phyloP scores from a whole-genome alignment of 495 filamentous ascomycete species.

The Neurospora sp. region DNA sequence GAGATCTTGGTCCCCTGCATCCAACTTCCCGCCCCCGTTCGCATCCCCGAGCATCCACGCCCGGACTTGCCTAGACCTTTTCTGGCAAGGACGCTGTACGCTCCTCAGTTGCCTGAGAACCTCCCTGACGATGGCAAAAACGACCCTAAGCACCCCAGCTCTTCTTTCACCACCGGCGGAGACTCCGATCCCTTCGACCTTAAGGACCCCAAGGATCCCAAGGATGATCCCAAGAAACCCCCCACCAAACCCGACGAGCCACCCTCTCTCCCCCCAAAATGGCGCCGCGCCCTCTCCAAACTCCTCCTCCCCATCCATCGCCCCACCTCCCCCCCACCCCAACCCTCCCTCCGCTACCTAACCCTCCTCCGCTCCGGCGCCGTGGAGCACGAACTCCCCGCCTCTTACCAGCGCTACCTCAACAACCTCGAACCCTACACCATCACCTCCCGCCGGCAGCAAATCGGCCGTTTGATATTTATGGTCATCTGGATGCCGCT shows the following conservation, averaged over 20 bases:
- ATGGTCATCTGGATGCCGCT: conserved; percentile 49
- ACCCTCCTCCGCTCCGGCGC: conserved; percentile 67
- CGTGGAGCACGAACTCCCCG: conserved; percentile 62
- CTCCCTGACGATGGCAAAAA: conserved; percentile 2
- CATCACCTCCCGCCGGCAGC: conserved; percentile 55
- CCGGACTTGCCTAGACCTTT: conserved; percentile 33
- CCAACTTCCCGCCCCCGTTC: conserved; percentile 43
- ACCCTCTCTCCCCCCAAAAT: conserved; percentile 18
- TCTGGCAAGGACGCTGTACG: conserved; percentile 35
- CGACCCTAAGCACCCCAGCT: background rate
- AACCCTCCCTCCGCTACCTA: conserved; percentile 77
- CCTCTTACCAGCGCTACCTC: conserved; percentile 63
- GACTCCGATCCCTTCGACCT: background rate
- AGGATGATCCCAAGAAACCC: conserved; percentile 4
- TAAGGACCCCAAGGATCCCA: conserved; percentile 5
- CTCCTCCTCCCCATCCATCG: conserved; percentile 35
- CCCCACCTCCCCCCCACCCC: conserved; percentile 57
- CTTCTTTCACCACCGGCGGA: background rate
- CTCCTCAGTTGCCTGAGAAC: conserved; percentile 24
- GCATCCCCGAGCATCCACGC: conserved; percentile 31
- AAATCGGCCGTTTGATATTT: conserved; percentile 52
- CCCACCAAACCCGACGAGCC: background rate
- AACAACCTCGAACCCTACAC: conserved; percentile 54
- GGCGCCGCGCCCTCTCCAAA: conserved; percentile 1
- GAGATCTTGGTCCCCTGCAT: conserved; percentile 74